Conservation (phyloP, 192 early-diverging fungal species). For the Entomortierella lignicola region DNA sequence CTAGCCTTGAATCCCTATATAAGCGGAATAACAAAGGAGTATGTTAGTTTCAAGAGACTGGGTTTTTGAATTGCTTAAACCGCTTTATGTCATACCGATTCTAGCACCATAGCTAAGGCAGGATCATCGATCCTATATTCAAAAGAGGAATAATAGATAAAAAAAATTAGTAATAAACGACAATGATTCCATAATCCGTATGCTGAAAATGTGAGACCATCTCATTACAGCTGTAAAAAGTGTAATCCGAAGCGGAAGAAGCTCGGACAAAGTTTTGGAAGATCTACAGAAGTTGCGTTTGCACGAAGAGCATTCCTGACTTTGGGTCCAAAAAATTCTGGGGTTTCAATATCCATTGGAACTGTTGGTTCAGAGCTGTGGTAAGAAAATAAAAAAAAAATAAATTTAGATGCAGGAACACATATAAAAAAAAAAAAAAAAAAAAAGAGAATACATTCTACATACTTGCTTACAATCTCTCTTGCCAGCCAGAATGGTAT, state of each 20-base stretch:
- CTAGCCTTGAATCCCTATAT: constrained; percentile 60
- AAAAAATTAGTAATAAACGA: neutral
- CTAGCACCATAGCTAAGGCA: constrained; percentile 9
- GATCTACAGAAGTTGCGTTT: constrained; percentile 29
- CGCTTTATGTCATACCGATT: constrained; percentile 6
- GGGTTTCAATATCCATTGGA: constrained; percentile 30
- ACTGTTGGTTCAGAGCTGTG: constrained; percentile 19
- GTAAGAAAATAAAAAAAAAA: neutral
- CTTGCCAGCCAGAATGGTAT: constrained; percentile 48
- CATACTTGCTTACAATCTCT: constrained; percentile 38
- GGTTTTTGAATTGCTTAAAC: neutral
- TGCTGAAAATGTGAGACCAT: neutral
- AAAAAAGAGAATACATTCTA: neutral
- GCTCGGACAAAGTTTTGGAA: constrained; percentile 36
- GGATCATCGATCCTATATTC: constrained; percentile 20
- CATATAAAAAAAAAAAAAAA: neutral
- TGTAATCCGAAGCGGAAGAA: constrained; percentile 41
- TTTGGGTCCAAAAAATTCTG: constrained; percentile 43
- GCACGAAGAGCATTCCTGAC: constrained; percentile 44
- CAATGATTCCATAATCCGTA: neutral
- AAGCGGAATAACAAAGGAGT: neutral
- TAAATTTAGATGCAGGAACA: too few species aligned
- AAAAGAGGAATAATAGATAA: neutral
- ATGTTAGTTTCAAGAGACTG: neutral
- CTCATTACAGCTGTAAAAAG: constrained; percentile 29